Evolutionary conservation across 768 basidiomycete species (phyloP).

Genomic region (Rhizopogon vesiculosus): DNA sequence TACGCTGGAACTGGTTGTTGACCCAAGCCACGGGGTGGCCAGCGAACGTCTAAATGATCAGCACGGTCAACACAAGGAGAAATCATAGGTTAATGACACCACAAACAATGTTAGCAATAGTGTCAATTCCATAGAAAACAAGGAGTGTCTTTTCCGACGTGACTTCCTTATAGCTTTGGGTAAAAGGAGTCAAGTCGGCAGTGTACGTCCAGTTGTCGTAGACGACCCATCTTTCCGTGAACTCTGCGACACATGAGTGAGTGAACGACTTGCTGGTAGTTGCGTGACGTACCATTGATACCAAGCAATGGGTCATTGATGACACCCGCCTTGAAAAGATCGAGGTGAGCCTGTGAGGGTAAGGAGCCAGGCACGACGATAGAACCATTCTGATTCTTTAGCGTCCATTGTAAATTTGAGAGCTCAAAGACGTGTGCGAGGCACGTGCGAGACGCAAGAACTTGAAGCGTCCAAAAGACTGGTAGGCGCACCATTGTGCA

Average conservation of each 20-base stretch:
- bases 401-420: slow-evolving; percentile 45
- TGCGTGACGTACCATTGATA: slow-evolving; percentile 40
- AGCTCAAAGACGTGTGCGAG: slow-evolving; percentile 35
- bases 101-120: slow-evolving; percentile 50
- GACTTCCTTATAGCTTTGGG: slow-evolving; percentile 15
- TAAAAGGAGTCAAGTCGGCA: slow-evolving; percentile 44
- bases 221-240: slow-evolving; percentile 50
- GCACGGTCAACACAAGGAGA: background rate
- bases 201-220: slow-evolving; percentile 59
- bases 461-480: background rate
- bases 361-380: slow-evolving; percentile 48
- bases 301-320: slow-evolving; percentile 51
- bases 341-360: slow-evolving; percentile 51
- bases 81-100: background rate
- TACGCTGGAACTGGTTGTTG: slow-evolving; percentile 54
- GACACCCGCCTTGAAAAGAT: slow-evolving; percentile 46
- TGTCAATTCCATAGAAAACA: slow-evolving; percentile 55
- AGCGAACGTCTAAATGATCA: slow-evolving; percentile 35
- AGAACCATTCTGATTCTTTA: slow-evolving; percentile 49
- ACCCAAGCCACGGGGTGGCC: slow-evolving; percentile 53
- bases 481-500: slow-evolving; percentile 2
- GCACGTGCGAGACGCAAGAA: background rate
- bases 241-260: slow-evolving; percentile 30
- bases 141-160: slow-evolving; percentile 33
- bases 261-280: background rate